Percentiles rank a stretch among this genome's conserved stretches.
phyloP scores from a whole-genome alignment of 1,284 basidiomycete genomes.

The Phylloporus sp. region DNA sequence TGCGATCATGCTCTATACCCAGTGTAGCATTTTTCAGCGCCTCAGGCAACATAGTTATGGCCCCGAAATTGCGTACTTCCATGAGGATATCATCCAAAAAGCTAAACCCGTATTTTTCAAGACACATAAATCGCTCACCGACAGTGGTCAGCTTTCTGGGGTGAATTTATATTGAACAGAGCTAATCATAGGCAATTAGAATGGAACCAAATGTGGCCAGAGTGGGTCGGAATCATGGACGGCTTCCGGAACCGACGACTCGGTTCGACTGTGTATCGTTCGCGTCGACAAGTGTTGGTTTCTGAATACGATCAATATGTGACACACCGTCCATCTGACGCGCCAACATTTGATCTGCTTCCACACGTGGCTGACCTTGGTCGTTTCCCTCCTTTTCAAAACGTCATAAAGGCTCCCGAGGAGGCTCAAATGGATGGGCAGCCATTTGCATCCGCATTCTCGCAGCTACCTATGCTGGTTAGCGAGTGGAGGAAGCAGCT shows the following conservation, averaged over 20 bases:
- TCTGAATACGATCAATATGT: constrained; percentile 17
- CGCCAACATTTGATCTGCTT: constrained; percentile 23
- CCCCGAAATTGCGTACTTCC: constrained; percentile 12
- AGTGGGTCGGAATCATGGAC: constrained; percentile 16
- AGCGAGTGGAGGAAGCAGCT: too few species aligned
- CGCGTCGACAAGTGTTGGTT: constrained; percentile 17
- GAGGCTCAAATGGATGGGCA: too few species aligned
- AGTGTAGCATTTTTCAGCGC: constrained; percentile 18
- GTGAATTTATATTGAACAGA: too few species aligned
- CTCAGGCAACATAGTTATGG: constrained; percentile 17
- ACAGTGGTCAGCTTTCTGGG: constrained; percentile 8
- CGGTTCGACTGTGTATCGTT: constrained; percentile 3
- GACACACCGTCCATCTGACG: constrained; percentile 12
- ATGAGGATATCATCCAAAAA: not conserved
- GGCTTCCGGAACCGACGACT: constrained; percentile 2
- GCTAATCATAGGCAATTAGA: constrained; percentile 8
- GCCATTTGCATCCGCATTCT: too few species aligned
- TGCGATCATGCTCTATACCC: not conserved
- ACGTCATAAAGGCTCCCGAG: constrained; percentile 23
- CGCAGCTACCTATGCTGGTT: too few species aligned
- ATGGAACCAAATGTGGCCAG: constrained; percentile 17
- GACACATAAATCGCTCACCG: constrained; percentile 10
- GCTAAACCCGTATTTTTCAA: not conserved
- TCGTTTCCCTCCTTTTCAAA: constrained; percentile 22
- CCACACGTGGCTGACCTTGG: constrained; percentile 30